Evolutionary conservation across 2,329 filamentous ascomycete species (phyloP), one percentile per base, ranked within the genome.

Genomic region (Ophiostoma pallidulum): DNA sequence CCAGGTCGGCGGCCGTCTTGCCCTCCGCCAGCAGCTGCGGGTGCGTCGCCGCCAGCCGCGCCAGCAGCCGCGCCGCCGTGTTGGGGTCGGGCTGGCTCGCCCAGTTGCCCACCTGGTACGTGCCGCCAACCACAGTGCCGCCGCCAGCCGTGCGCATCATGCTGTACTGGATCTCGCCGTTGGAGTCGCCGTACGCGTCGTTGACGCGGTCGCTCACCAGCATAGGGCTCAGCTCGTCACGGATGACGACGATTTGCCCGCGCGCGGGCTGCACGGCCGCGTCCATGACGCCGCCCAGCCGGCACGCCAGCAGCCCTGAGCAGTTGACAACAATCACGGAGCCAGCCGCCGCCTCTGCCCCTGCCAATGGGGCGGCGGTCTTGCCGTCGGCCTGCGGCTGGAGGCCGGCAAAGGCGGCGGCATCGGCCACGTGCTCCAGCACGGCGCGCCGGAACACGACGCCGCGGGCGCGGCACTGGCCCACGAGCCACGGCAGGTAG

Each of bases 111-210:
- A 83, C 78, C 62, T 89, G 82, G 58, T 94, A 86, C 40, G 82
- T 91, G 3, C 90, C 90, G n/a, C 89, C 90, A 3, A 95, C 69
- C 36, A 95, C 74, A 0, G 86, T 92, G 10, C 90, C 90, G 18
- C 89, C 90, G n/a, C 77, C 77, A 0, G 73, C 75, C 1, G 89
- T 86, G 24, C 90, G 76, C 58, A 80, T 80, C 89, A 96, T 95
- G 41, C 85, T 73, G 62, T 96, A 96, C 49, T 77, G 69, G 4
- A 82, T 69, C 64, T 95, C 89, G 29, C 83, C 80, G 18, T 32
- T n/a, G 29, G 19, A 37, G 3, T 32, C 16, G 4, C 40, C 45
- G 0, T 72, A 68, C 2, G 77, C 82, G 57, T 92, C 85, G 42
- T 88, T 83, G 0, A 80, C 84, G 36, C 86, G 84, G 10, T 83